Evolutionary conservation across 352 stramenopile genomes (phyloP).

Genomic region (Globisporangium perplexum): DNA sequence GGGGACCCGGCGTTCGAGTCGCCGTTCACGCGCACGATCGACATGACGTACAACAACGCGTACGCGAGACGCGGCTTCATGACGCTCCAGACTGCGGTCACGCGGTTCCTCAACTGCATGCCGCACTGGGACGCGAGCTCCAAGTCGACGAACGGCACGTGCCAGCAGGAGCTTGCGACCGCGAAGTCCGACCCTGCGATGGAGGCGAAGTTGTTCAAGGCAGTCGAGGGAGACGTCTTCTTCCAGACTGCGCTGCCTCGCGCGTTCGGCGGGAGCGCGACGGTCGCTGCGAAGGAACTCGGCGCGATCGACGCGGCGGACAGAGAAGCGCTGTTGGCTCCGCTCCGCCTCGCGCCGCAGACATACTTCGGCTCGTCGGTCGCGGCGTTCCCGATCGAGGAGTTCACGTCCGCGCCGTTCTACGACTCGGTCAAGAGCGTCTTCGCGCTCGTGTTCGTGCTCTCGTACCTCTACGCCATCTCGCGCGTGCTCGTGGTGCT

Average conservation of each 20-base stretch:
- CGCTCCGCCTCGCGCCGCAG: constrained; percentile 41
- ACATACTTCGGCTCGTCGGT: constrained; percentile 30
- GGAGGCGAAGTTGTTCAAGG: constrained; percentile 14
- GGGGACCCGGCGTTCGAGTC: constrained; percentile 33
- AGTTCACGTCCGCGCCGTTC: constrained; percentile 46
- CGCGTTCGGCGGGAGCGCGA: constrained; percentile 3
- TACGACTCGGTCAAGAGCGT: constrained; percentile 58
- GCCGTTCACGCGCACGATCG: constrained; percentile 38
- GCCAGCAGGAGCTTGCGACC: constrained; percentile 32
- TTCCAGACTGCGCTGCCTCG: constrained; percentile 14
- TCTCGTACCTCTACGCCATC: constrained; percentile 63
- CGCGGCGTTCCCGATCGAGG: constrained; percentile 39
- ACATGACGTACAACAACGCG: constrained; percentile 27
- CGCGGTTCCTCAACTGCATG: constrained; percentile 54
- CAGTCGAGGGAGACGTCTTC: constrained; percentile 32
- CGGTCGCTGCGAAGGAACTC: constrained; percentile 7
- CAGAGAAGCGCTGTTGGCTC: constrained; percentile 28
- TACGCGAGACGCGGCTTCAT: constrained; percentile 54
- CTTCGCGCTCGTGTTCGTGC: constrained; percentile 84
- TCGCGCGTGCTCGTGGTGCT: constrained; percentile 77
- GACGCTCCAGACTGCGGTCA: constrained; percentile 58
- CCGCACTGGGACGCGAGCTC: constrained; percentile 33
- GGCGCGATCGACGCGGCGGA: constrained; percentile 13
- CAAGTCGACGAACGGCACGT: constrained; percentile 32
- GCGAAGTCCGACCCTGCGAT: constrained; percentile 15